These are phyloP conservation scores for Pichia thaimueangensis DNA, from an alignment of 805 yeast genomes.

Conservation along the genomic window DNA sequence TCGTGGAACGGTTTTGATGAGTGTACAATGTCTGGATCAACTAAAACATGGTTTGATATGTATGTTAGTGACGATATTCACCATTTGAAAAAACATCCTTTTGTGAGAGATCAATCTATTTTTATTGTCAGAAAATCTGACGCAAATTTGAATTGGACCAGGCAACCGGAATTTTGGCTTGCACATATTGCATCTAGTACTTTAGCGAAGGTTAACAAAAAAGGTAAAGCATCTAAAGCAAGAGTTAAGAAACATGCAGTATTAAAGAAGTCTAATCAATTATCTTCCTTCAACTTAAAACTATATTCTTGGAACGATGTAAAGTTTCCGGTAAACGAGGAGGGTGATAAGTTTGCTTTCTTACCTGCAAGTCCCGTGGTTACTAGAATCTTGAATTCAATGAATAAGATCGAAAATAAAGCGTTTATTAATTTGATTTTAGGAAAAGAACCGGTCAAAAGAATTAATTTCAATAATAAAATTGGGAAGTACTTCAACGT, in stretches of 20 bases:
- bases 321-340: constrained; percentile 21
- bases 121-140: constrained; percentile 42
- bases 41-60: constrained; percentile 41
- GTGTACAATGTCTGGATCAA: constrained; percentile 37
- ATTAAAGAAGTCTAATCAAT: constrained; percentile 8
- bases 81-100: constrained; percentile 52
- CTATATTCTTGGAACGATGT: constrained; percentile 52
- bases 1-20: constrained; percentile 18
- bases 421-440: constrained; percentile 35
- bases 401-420: constrained; percentile 51
- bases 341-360: constrained; percentile 31
- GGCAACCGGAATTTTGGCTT: constrained; percentile 46
- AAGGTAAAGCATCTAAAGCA: constrained; percentile 18
- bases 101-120: constrained; percentile 51
- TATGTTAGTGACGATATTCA: constrained; percentile 47
- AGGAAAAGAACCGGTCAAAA: constrained; percentile 26
- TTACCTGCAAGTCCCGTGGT: constrained; percentile 61
- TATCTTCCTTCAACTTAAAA: constrained; percentile 38
- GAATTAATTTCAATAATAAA: constrained; percentile 49
- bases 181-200: constrained; percentile 38
- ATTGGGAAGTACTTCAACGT: constrained; percentile 42
- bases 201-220: constrained; percentile 27
- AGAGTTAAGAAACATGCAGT: constrained; percentile 11
- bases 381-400: constrained; percentile 57
- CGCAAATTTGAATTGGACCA: constrained; percentile 27